Percentiles rank a stretch among this genome's conserved stretches.
Evolutionary conservation across 768 basidiomycete species (phyloP).

Genomic region (Lentinula aciculospora): DNA sequence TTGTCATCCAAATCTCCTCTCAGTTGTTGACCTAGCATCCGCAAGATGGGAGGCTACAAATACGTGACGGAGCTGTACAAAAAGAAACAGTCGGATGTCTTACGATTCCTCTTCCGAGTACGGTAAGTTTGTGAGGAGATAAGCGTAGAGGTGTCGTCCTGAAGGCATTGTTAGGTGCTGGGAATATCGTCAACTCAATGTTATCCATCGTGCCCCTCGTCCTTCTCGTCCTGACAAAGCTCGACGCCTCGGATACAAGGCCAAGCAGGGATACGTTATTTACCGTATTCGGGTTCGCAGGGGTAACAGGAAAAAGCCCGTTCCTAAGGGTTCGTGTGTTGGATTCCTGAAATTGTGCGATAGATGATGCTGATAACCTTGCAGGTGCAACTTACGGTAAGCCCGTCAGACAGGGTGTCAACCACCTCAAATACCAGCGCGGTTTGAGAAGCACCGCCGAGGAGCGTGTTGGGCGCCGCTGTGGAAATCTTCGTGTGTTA

Average conservation of each 20-base stretch:
- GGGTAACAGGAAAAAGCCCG: constrained; percentile 99
- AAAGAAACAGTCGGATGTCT: constrained; percentile 96
- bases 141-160: background rate
- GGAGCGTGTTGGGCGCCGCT: constrained; percentile 95
- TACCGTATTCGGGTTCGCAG: constrained; percentile 97
- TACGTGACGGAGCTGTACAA: constrained; percentile 97
- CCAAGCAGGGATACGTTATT: constrained; percentile 98
- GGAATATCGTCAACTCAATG: constrained; percentile 98
- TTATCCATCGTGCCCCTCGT: constrained; percentile 96
- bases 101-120: constrained; percentile 96
- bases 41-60: constrained; percentile 89
- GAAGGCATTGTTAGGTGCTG: constrained; percentile 60
- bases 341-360: background rate
- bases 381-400: constrained; percentile 97
- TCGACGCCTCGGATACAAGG: constrained; percentile 97
- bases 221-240: constrained; percentile 99
- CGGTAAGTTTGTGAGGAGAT: constrained; percentile 46
- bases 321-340: constrained; percentile 75
- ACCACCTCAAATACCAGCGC: constrained; percentile 97
- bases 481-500: constrained; percentile 92
- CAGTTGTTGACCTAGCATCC: background rate
- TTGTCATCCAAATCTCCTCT: background rate
- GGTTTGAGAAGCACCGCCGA: constrained; percentile 90
- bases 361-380: background rate
- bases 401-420: constrained; percentile 98